Conservation (phyloP, 2,329 filamentous ascomycete species). For the Fusarium pilosicola region DNA sequence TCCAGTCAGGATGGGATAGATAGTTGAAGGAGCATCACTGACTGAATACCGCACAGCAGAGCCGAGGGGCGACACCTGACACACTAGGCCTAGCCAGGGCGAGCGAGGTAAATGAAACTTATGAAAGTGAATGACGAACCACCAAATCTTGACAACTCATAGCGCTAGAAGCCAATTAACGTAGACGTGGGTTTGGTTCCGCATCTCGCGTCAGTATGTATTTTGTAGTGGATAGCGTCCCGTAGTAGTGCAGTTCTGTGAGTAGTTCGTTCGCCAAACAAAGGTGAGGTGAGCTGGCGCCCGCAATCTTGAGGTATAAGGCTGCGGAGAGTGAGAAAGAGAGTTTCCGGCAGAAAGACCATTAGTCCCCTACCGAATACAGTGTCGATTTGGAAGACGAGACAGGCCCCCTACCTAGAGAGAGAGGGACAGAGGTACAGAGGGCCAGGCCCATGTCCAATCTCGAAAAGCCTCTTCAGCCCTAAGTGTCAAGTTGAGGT, state of each 20-base stretch:
- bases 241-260: not conserved
- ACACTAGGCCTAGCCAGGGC: slow-evolving; percentile 15
- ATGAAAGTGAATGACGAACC: slow-evolving; percentile 7
- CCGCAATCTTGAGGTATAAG: slow-evolving; percentile 22
- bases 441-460: slow-evolving; percentile 5
- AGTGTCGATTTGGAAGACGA: slow-evolving; percentile 13
- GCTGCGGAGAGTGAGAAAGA: slow-evolving; percentile 4
- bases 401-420: not conserved
- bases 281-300: not conserved
- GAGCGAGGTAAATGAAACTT: not conserved
- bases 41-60: slow-evolving; percentile 7
- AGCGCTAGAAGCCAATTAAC: slow-evolving; percentile 7
- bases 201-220: slow-evolving; percentile 16
- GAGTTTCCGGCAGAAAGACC: not conserved
- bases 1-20: not conserved
- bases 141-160: slow-evolving; percentile 15
- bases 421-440: not conserved
- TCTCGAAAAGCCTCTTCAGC: slow-evolving; percentile 26
- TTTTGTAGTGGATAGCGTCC: slow-evolving; percentile 12
- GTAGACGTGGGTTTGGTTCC: slow-evolving; percentile 1
- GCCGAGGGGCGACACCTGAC: slow-evolving; percentile 30
- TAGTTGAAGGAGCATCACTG: not conserved
- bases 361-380: not conserved
- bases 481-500: slow-evolving; percentile 31
- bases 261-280: not conserved